Evolutionary conservation across 306 rosid species (phyloP).

Genomic region (Cicer yamashitae): DNA sequence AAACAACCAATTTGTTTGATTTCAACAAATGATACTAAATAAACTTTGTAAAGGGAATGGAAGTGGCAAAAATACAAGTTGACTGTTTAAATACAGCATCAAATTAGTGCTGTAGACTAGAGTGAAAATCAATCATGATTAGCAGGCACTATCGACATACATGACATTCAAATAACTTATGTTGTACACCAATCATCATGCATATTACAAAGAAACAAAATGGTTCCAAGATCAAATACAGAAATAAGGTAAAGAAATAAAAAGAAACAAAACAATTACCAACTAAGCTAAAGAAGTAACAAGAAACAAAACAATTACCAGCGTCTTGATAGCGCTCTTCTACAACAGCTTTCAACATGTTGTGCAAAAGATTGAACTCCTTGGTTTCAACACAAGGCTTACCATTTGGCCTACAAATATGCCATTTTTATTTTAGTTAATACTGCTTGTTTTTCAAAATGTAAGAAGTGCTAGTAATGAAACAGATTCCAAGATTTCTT

Average conservation of each 20-base stretch:
- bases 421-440: constrained; percentile 37
- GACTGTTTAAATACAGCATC: constrained; percentile 10
- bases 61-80: background rate
- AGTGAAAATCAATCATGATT: constrained; percentile 9
- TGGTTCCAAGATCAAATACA: background rate
- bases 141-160: constrained; percentile 13
- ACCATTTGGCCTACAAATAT: constrained; percentile 78
- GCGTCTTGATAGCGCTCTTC: constrained; percentile 99
- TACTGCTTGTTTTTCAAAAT: constrained; percentile 8
- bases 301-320: constrained; percentile 56
- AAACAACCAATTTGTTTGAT: constrained; percentile 4
- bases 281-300: constrained; percentile 18
- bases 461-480: constrained; percentile 8
- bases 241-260: constrained; percentile 10
- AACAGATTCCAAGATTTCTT: constrained; percentile 17
- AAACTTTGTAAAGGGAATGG: background rate
- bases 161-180: constrained; percentile 2
- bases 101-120: constrained; percentile 9
- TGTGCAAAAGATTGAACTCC: constrained; percentile 87
- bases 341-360: constrained; percentile 89
- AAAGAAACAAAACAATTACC: constrained; percentile 47
- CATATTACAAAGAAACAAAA: background rate
- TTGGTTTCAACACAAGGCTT: constrained; percentile 84
- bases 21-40: constrained; percentile 31
- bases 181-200: background rate